phyloP scores from a whole-genome alignment of 2,329 filamentous ascomycete species.

The Stachybotrys echinatus region DNA sequence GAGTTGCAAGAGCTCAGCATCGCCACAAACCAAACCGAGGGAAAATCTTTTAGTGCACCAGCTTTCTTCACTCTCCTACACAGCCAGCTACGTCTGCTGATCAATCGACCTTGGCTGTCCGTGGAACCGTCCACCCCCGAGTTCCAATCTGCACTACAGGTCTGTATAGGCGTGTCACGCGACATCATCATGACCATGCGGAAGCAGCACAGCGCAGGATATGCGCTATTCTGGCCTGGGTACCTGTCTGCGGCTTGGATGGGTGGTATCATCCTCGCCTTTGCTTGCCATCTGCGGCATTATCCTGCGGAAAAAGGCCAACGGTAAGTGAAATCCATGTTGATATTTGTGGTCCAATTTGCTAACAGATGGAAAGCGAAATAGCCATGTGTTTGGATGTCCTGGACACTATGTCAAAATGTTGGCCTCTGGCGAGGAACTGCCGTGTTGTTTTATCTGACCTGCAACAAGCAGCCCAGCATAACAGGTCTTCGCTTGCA shows the following conservation, averaged over 20 bases:
- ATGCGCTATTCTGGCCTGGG: slow-evolving; percentile 25
- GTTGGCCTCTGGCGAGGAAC: background rate
- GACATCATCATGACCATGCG: slow-evolving; percentile 18
- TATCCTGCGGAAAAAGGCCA: slow-evolving; percentile 16
- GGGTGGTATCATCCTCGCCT: slow-evolving; percentile 28
- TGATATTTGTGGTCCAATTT: too few relatives aligned
- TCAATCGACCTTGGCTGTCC: slow-evolving; percentile 28
- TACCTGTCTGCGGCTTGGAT: slow-evolving; percentile 29
- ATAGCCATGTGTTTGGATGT: background rate
- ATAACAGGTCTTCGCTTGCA: too few relatives aligned
- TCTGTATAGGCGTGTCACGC: slow-evolving; percentile 19
- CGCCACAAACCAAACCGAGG: slow-evolving; percentile 2
- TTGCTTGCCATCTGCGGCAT: slow-evolving; percentile 22
- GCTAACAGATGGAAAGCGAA: slow-evolving; percentile 2
- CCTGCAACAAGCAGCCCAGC: background rate
- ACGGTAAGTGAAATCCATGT: slow-evolving; percentile 1
- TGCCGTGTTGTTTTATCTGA: background rate
- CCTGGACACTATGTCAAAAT: background rate
- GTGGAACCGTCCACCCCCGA: slow-evolving; percentile 15
- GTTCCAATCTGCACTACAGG: slow-evolving; percentile 23
- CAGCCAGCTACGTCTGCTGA: slow-evolving; percentile 24
- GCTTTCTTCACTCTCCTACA: slow-evolving; percentile 23
- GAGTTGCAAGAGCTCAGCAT: slow-evolving; percentile 10
- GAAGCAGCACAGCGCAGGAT: slow-evolving; percentile 3
- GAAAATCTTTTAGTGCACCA: background rate